These are phyloP conservation scores for Grosmannia serpens DNA, from an alignment of 2,329 filamentous ascomycete species.

Conservation along the genomic window DNA sequence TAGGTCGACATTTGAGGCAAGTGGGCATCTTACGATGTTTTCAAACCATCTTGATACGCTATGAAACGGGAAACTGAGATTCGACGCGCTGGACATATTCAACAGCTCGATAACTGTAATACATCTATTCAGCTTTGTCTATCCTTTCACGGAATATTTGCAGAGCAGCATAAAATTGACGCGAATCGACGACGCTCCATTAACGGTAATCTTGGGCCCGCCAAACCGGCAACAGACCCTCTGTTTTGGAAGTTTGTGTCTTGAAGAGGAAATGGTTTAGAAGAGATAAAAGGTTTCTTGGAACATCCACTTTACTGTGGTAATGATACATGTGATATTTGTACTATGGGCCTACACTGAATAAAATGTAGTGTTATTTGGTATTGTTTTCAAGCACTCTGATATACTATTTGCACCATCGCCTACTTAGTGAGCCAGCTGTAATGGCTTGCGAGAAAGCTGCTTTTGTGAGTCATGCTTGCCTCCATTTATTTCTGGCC, in stretches of 20 bases:
- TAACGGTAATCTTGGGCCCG: slow-evolving; percentile 26
- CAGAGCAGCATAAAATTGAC: slow-evolving; percentile 29
- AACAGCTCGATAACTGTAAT: slow-evolving; percentile 27
- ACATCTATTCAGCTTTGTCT: slow-evolving; percentile 28
- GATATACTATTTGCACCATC: too few species aligned
- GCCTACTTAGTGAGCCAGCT: too few species aligned
- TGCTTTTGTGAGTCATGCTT: too few species aligned
- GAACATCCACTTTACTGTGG: too few species aligned
- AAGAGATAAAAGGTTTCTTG: background rate
- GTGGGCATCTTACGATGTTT: slow-evolving; percentile 37
- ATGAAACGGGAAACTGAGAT: slow-evolving; percentile 31
- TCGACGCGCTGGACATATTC: slow-evolving; percentile 26
- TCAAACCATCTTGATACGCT: slow-evolving; percentile 33
- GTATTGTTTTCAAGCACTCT: too few species aligned
- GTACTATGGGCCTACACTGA: too few species aligned
- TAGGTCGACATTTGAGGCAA: slow-evolving; percentile 29
- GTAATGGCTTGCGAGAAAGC: too few species aligned
- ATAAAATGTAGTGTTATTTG: too few species aligned
- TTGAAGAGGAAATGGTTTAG: background rate
- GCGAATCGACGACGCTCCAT: slow-evolving; percentile 22
- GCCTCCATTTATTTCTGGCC: too few species aligned
- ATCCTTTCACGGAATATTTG: slow-evolving; percentile 32
- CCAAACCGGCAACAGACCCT: slow-evolving; percentile 22
- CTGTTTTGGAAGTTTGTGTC: slow-evolving; percentile 24
- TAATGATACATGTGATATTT: too few species aligned